These are phyloP conservation scores for Suillus fuscotomentosus DNA, from an alignment of 768 basidiomycete species.

Conservation along the genomic window DNA sequence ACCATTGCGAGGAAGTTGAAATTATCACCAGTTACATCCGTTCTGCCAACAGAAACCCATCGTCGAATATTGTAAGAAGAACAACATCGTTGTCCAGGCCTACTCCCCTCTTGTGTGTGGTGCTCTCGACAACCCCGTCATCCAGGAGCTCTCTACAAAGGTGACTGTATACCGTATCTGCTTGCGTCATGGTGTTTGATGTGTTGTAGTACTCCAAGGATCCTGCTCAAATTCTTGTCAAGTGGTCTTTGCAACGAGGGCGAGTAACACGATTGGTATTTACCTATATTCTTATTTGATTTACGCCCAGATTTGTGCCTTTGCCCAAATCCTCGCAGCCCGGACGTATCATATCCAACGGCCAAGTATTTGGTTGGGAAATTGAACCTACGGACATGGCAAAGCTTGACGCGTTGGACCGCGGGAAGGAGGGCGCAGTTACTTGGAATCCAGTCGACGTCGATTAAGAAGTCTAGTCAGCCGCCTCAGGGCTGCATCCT, in stretches of 20 bases:
- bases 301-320: conserved; percentile 37
- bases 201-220: conserved; percentile 47
- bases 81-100: conserved; percentile 39
- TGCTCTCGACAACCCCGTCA: conserved; percentile 46
- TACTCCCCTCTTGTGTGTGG: conserved; percentile 35
- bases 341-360: conserved; percentile 42
- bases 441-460: conserved; percentile 49
- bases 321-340: conserved; percentile 49
- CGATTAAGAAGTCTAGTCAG: not conserved
- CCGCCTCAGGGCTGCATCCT: not conserved
- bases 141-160: conserved; percentile 52
- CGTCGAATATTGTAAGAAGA: conserved; percentile 32
- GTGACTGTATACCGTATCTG: conserved; percentile 27
- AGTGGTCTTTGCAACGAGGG: conserved; percentile 84
- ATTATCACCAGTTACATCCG: conserved; percentile 24
- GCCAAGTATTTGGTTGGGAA: conserved; percentile 45
- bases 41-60: conserved; percentile 38
- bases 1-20: not conserved
- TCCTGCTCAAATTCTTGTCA: conserved; percentile 74
- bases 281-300: conserved; percentile 1
- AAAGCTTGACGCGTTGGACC: conserved; percentile 42
- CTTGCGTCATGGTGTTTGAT: not conserved
- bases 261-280: conserved; percentile 28
- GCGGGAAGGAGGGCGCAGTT: conserved; percentile 42
- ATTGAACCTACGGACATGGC: conserved; percentile 43